Base-by-base conservation (phyloP, 2,329 filamentous ascomycete genomes). In the Geosmithia flava region DNA sequence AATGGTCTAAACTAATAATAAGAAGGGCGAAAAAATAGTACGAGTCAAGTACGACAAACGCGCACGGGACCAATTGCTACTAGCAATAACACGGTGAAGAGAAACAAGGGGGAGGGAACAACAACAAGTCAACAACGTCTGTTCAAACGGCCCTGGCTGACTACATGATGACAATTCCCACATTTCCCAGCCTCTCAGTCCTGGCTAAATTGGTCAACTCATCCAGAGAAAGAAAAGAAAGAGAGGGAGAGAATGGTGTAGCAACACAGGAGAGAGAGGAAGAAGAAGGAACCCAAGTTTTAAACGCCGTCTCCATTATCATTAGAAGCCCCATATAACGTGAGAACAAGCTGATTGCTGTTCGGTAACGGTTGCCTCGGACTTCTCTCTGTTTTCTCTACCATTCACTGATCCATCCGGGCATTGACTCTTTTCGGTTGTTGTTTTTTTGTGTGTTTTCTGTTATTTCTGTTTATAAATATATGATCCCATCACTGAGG, bases 401-500 rank as follows among this genome's bases (percentile, higher is more conserved):
- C 42, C 42, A 15, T n/a, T 16, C 16, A 16, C 7, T 44, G 15
- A 37, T 37, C 33, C 33, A 16, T 37, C 15, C 42, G 42, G 5
- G 16, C 27, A 37, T 37, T 37, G 33, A 37, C 33, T 37, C 33
- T 37, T 37, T 37, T 37, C 13, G 10, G 3, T 27, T 13, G 33
- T 37, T n/a, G n/a, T 46, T 15, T 29, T 46, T 19, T 20, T 37
- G 7, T 33, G 4, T 15, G 10, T 19, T 20, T 5, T 23, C 33
- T 11, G 33, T 11, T 37, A 27, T 27, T 27, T 8, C 4, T 27
- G 8, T 37, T 37, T 6, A 30, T 11, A 6, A 37, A 37, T 5
- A 11, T 42, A 27, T 27, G 23, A 8, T 27, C 23, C 45, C 50
- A 48, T 61, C 62, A 74, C 65, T 75, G 71, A 48, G 85, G 84